phyloP scores from a whole-genome alignment of 2,329 filamentous ascomycete genomes.

The Neofusicoccum kwambonambiense region DNA sequence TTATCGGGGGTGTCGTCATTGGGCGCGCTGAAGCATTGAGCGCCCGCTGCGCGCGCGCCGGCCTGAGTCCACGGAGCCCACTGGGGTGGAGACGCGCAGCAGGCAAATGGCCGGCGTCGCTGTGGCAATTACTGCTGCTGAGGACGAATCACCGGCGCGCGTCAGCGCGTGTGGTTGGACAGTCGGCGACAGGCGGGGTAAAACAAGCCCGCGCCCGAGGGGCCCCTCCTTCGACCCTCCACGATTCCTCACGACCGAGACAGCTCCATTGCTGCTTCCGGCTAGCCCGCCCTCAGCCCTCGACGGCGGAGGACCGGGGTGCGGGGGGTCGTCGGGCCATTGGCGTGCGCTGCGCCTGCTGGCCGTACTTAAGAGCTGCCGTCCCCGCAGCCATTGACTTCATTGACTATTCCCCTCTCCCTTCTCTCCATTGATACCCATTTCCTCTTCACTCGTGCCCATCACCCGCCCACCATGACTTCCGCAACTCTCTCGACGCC shows the following conservation, averaged over 20 bases:
- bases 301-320: constrained; percentile 5
- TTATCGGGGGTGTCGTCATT: constrained; percentile 6
- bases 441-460: constrained; percentile 5
- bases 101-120: background rate
- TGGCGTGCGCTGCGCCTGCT: background rate
- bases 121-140: background rate
- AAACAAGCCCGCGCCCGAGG: background rate
- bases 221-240: constrained; percentile 5
- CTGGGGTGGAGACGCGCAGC: background rate
- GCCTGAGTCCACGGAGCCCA: background rate
- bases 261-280: constrained; percentile 2
- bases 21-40: background rate
- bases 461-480: constrained; percentile 42
- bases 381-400: constrained; percentile 6
- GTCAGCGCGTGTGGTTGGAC: background rate
- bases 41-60: background rate
- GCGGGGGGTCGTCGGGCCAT: constrained; percentile 7
- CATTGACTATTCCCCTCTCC: background rate
- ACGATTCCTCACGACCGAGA: constrained; percentile 15
- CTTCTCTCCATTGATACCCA: constrained; percentile 28
- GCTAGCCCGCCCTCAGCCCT: background rate
- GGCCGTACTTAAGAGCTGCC: constrained; percentile 5
- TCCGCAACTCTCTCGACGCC: constrained; percentile 67
- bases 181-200: constrained; percentile 4
- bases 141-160: background rate